These are phyloP conservation scores for Apiotrichum veenhuisii DNA, from an alignment of 1,284 basidiomycete genomes.

Conservation along the genomic window DNA sequence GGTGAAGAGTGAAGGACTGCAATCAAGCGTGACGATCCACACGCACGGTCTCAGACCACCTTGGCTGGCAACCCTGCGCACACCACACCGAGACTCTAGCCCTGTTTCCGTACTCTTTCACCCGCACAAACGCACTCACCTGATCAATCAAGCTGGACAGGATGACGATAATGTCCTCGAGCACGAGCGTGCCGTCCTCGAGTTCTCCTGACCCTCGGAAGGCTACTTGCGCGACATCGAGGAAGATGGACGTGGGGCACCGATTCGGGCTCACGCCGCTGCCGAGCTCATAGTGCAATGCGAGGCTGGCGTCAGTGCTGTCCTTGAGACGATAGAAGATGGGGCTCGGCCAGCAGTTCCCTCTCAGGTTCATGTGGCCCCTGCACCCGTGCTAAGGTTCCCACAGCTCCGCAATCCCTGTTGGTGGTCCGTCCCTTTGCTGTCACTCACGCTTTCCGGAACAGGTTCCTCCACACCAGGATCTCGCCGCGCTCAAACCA, in stretches of 20 bases:
- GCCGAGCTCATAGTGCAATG: constrained; percentile 28
- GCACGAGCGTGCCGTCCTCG: constrained; percentile 34
- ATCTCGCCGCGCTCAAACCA: constrained; percentile 50
- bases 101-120: not conserved
- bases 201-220: constrained; percentile 40
- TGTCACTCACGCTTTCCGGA: constrained; percentile 45
- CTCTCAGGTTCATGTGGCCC: too few relatives aligned
- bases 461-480: constrained; percentile 50
- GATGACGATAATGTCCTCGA: constrained; percentile 46
- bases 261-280: constrained; percentile 21
- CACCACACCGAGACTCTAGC: too few relatives aligned
- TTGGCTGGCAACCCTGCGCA: too few relatives aligned
- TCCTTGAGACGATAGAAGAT: too few relatives aligned
- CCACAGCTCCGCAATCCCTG: too few relatives aligned
- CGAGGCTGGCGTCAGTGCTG: constrained; percentile 24
- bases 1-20: too few relatives aligned
- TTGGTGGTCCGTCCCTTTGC: not conserved
- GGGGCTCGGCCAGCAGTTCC: too few relatives aligned
- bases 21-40: too few relatives aligned
- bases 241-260: constrained; percentile 43
- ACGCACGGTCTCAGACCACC: too few relatives aligned
- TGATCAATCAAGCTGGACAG: constrained; percentile 47
- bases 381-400: too few relatives aligned
- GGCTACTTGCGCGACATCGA: constrained; percentile 23
- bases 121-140: constrained; percentile 36